phyloP scores from a whole-genome alignment of 345 rosid genomes.

The Diplotaxis tenuifolia region DNA sequence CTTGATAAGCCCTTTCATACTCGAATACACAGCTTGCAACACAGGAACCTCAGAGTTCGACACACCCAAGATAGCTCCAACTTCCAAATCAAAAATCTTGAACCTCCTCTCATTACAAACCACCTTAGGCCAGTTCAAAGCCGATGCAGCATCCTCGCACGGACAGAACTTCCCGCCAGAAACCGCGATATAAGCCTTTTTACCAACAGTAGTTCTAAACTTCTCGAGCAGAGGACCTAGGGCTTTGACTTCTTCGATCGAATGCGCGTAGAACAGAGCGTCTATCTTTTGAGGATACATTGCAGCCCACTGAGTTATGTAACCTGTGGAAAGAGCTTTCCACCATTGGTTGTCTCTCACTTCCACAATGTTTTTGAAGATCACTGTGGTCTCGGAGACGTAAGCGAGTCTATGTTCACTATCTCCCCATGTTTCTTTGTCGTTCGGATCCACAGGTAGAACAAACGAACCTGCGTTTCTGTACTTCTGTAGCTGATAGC shows the following conservation, averaged over 20 bases:
- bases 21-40: slow-evolving; percentile 77
- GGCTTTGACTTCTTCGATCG: slow-evolving; percentile 65
- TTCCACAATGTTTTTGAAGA: slow-evolving; percentile 89
- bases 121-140: slow-evolving; percentile 70
- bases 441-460: slow-evolving; percentile 82
- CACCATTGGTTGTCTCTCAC: slow-evolving; percentile 98
- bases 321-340: slow-evolving; percentile 83
- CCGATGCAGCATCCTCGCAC: slow-evolving; percentile 74
- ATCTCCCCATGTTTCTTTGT: slow-evolving; percentile 97
- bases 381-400: slow-evolving; percentile 92
- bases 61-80: slow-evolving; percentile 57
- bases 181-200: slow-evolving; percentile 81
- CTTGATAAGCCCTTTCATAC: slow-evolving; percentile 88
- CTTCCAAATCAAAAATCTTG: slow-evolving; percentile 79
- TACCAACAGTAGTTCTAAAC: slow-evolving; percentile 79
- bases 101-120: slow-evolving; percentile 85
- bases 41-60: slow-evolving; percentile 90
- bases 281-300: slow-evolving; percentile 94
- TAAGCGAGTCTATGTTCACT: slow-evolving; percentile 97
- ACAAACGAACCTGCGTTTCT: slow-evolving; percentile 88
- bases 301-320: slow-evolving; percentile 94
- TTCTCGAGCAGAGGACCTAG: slow-evolving; percentile 80
- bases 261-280: slow-evolving; percentile 89
- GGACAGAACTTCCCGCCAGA: slow-evolving; percentile 85
- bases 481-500: slow-evolving; percentile 97